Conservation (phyloP, 2,329 filamentous ascomycete species). For the Scedosporium boydii region DNA sequence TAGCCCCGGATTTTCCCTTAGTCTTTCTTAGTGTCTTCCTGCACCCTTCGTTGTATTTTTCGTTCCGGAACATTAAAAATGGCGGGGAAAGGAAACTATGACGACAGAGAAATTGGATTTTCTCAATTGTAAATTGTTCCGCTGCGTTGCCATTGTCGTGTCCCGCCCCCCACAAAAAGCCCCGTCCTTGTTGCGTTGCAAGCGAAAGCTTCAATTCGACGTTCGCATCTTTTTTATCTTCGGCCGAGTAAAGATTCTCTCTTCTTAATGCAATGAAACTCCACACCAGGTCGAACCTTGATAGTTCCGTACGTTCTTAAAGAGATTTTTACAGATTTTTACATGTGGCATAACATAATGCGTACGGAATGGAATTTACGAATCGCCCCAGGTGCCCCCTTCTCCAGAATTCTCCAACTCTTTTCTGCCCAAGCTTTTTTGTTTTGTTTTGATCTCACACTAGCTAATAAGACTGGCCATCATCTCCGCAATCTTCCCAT, state of each 20-base stretch:
- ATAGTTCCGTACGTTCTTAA: not conserved
- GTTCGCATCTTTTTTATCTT: not conserved
- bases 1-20: not conserved
- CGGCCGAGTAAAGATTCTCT: not conserved
- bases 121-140: not conserved
- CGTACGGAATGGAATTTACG: too few relatives aligned
- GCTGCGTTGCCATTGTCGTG: not conserved
- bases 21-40: not conserved
- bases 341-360: too few relatives aligned
- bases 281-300: not conserved
- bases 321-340: too few relatives aligned
- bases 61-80: not conserved
- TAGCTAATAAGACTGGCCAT: not conserved
- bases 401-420: not conserved
- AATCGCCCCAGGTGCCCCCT: too few relatives aligned
- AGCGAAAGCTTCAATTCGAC: not conserved
- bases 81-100: not conserved
- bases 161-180: not conserved
- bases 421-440: not conserved
- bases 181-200: not conserved
- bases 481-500: not conserved
- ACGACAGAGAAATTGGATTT: not conserved
- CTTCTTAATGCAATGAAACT: not conserved
- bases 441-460: not conserved
- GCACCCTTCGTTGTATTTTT: not conserved